Base-by-base conservation (phyloP, 2,329 filamentous ascomycete genomes). In the Arthrobotrys iridis region DNA sequence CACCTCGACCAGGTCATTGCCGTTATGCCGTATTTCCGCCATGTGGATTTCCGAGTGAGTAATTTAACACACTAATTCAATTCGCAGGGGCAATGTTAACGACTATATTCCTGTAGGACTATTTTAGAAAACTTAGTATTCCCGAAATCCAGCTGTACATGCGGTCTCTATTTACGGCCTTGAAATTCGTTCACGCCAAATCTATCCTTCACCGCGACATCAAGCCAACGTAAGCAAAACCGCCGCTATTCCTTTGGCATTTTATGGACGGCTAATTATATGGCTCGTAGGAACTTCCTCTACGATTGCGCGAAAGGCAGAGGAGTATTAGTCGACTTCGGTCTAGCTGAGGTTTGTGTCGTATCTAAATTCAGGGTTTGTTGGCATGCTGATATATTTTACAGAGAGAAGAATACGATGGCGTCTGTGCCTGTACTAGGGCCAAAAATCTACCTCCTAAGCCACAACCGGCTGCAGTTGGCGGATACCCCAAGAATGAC, bases 301-400 rank as follows among this genome's bases (percentile, higher is more conserved):
- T 98, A 98, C 83, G 93, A 96, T 77, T 92, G 92, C 0, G 84
- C 88, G 8, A 88, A 89, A 45, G 88, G 90, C 79, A 89, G 92
- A 65, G 95, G 95, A 41, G 94, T 99, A 1, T 87, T 99, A 0
- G 95, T 99, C n/a, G 95, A 99, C 81, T 99, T 99, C 83, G 95
- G 95, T n/a, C 87, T 99, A 13, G 95, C 95, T 35, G 95, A 99
- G 84, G 83, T 84, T 80, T 20, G 62, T 63, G n/a, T 10, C 13
- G 18, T 28, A 43, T 22, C 30, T 18, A 5, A 7, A n/a, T n/a
- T 45, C n/a, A n/a, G 7, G 22, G 11, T 6, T 22, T 2, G 1
- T 24, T n/a, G 4, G 5, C 10, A 20, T 65, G 8, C 41, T 72
- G 43, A 60, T 50, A 55, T 15, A 28, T 11, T 30, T 22, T 1